phyloP scores from a whole-genome alignment of 2,329 filamentous ascomycete species.

The Karstenula rhodostoma region DNA sequence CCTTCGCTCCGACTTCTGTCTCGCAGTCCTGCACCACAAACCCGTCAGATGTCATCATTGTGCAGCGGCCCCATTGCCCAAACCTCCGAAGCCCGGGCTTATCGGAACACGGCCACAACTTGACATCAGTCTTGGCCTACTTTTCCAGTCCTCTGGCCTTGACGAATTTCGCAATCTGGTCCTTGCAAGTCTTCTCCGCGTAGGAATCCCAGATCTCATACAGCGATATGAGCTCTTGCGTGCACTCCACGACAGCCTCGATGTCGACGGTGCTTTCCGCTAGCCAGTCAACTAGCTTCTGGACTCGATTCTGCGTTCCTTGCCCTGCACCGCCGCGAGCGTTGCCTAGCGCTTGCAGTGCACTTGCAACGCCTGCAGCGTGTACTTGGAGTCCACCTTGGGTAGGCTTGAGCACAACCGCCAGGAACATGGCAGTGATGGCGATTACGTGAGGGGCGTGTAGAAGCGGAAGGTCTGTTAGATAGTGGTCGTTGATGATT shows the following conservation, averaged over 20 bases:
- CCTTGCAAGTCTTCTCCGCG: constrained; percentile 70
- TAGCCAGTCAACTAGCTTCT: constrained; percentile 79
- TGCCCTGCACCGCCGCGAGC: constrained; percentile 35
- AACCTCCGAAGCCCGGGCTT: constrained; percentile 10
- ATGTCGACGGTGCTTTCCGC: constrained; percentile 88
- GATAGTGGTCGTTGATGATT: constrained; percentile 90
- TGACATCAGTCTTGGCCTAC: constrained; percentile 39
- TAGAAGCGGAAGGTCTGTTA: constrained; percentile 88
- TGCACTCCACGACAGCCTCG: constrained; percentile 84
- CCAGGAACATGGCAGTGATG: constrained; percentile 84
- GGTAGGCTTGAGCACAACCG: constrained; percentile 79
- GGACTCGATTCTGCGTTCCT: constrained; percentile 62
- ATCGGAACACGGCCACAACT: constrained; percentile 20
- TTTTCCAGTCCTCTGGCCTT: constrained; percentile 67
- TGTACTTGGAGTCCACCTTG: constrained; percentile 58
- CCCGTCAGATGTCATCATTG: constrained; percentile 23
- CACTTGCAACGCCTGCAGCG: constrained; percentile 50
- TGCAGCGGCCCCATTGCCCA: constrained; percentile 15
- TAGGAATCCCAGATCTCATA: constrained; percentile 79
- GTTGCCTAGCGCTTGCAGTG: constrained; percentile 48
- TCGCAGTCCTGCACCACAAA: constrained; percentile 12
- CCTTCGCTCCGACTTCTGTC: constrained; percentile 4
- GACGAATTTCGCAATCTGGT: constrained; percentile 68
- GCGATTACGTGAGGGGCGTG: constrained; percentile 88
- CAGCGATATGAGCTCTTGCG: constrained; percentile 88